Evolutionary conservation across 148 eudicot genomes (phyloP).

Genomic region (Simmondsia chinensis): DNA sequence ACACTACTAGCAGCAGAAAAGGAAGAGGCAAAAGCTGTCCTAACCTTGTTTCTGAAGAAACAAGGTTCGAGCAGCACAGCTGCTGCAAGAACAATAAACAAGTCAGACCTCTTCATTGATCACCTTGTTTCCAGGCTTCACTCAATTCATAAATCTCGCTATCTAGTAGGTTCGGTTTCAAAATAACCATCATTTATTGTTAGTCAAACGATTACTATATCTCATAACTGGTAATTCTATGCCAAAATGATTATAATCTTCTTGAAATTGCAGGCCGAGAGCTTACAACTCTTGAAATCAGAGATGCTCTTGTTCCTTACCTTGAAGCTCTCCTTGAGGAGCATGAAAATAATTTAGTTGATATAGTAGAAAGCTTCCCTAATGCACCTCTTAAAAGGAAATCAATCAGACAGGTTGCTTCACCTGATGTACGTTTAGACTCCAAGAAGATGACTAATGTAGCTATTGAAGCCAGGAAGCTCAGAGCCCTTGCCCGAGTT

Average conservation of each 20-base stretch:
- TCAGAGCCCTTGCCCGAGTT: slow-evolving; percentile 50
- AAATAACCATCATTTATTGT: not conserved
- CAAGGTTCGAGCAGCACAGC: slow-evolving; percentile 58
- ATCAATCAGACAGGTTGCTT: slow-evolving; percentile 17
- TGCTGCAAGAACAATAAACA: slow-evolving; percentile 64
- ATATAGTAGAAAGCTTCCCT: slow-evolving; percentile 63
- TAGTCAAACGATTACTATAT: not conserved
- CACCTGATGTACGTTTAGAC: slow-evolving; percentile 17
- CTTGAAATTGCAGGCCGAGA: slow-evolving; percentile 49
- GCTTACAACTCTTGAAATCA: slow-evolving; percentile 81
- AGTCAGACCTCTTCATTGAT: slow-evolving; percentile 66
- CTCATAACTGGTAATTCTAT: not conserved
- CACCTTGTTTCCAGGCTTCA: slow-evolving; percentile 80
- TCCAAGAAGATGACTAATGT: slow-evolving; percentile 30
- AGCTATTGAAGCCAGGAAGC: slow-evolving; percentile 15
- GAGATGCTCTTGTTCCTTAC: slow-evolving; percentile 72
- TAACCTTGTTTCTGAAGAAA: slow-evolving; percentile 64
- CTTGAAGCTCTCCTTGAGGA: slow-evolving; percentile 58
- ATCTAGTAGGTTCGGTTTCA: slow-evolving; percentile 71
- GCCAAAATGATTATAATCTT: slow-evolving; percentile 1
- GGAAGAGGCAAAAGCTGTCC: slow-evolving; percentile 88
- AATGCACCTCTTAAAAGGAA: slow-evolving; percentile 35
- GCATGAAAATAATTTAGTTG: slow-evolving; percentile 38
- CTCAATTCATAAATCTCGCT: slow-evolving; percentile 61
- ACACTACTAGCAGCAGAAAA: slow-evolving; percentile 65